These are phyloP conservation scores for Cyclotella sp. DNA, from an alignment of 108 stramenopile genomes.

Conservation along the genomic window DNA sequence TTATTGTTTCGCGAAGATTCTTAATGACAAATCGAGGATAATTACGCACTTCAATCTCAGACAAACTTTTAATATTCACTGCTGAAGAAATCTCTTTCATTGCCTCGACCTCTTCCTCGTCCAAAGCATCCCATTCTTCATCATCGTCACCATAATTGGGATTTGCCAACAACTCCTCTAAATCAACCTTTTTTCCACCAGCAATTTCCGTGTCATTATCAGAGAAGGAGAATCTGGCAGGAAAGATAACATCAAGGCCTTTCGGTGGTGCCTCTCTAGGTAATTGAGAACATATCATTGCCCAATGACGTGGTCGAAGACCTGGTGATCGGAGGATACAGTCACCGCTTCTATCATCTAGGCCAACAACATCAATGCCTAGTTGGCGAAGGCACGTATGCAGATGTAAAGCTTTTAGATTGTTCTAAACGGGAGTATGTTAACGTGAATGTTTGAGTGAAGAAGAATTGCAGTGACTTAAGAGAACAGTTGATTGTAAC, in stretches of 20 bases:
- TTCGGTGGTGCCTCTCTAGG: conserved; percentile 65
- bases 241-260: conserved; percentile 80
- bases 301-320: conserved; percentile 85
- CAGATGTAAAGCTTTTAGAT: conserved; percentile 84
- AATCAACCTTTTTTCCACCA: conserved; percentile 75
- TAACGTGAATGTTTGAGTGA: not conserved
- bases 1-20: conserved; percentile 49
- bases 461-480: not conserved
- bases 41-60: conserved; percentile 72
- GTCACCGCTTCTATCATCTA: conserved; percentile 61
- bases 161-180: conserved; percentile 54
- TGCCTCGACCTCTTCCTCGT: conserved; percentile 87
- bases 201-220: conserved; percentile 66
- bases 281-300: conserved; percentile 66
- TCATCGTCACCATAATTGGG: conserved; percentile 65
- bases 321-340: conserved; percentile 85
- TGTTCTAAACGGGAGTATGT: conserved; percentile 43
- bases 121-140: conserved; percentile 87
- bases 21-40: conserved; percentile 79
- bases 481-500: not conserved
- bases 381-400: conserved; percentile 83
- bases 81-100: conserved; percentile 87
- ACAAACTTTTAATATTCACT: conserved; percentile 61
- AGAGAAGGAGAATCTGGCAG: conserved; percentile 63
- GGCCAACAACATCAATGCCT: conserved; percentile 84